Evolutionary conservation across 2,329 filamentous ascomycete species (phyloP).

Genomic region (Rugonectria rugulosa): DNA sequence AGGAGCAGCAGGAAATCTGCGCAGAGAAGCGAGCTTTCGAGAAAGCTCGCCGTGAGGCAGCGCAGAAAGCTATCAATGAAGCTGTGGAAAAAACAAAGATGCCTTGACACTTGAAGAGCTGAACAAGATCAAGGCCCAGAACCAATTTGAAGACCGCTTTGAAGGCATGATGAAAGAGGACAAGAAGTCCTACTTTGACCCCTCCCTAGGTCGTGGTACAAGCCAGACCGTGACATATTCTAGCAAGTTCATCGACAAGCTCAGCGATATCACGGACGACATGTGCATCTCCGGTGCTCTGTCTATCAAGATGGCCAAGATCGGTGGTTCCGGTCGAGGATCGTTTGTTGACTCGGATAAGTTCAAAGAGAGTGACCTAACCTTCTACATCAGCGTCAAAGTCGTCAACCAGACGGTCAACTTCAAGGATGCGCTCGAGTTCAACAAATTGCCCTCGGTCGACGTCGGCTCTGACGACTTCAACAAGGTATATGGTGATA

Average conservation of each 20-base stretch:
- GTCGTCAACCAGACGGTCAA: slow-evolving; percentile 4
- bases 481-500: slow-evolving; percentile 7
- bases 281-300: background rate
- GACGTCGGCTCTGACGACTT: background rate
- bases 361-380: background rate
- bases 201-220: no score
- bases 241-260: background rate
- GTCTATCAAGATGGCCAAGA: slow-evolving; percentile 3
- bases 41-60: no score
- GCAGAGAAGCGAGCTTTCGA: no score
- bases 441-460: background rate
- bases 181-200: background rate
- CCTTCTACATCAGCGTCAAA: background rate
- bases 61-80: no score
- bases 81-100: no score
- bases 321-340: background rate
- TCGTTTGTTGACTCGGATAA: background rate
- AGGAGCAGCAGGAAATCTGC: no score
- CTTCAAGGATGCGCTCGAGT: slow-evolving; percentile 2
- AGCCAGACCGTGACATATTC: background rate
- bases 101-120: no score
- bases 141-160: no score
- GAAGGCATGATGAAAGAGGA: background rate
- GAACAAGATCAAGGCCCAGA: no score
- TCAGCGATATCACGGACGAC: background rate